Base-by-base conservation (phyloP, 306 rosid genomes). In the Ochetophila trinervis region DNA sequence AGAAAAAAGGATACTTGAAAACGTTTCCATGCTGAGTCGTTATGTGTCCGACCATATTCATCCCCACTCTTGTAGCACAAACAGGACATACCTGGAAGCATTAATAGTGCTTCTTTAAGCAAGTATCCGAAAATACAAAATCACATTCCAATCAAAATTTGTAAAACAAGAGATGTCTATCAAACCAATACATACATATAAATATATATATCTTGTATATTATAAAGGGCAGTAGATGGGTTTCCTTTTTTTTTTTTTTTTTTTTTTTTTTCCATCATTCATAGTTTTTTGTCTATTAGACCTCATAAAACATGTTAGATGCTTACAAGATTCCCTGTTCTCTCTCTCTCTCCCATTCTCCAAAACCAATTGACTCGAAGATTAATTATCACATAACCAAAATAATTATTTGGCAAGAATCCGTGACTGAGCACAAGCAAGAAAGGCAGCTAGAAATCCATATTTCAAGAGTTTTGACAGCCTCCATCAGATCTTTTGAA, bases 31-130 rank as follows among this genome's bases (percentile, higher is more conserved):
- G 96, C 48, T 82, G 92, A 54, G 73, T 74, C 32, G 87, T 69
- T 78, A 84, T 74, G 78, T 89, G 96, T 21, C 79, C 90, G 66
- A 80, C 83, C 75, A 89, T 77, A 69, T 84, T 68, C 67, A 65
- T 72, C 55, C 72, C 88, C 45, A 82, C 81, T 76, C 81, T 74
- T 42, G 75, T 24, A 21, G 77, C 68, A 51, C 93, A 89, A 60
- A 89, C 76, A 8, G 96, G 88, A 75, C 96, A 89, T 67, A 80
- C 67, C 96, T 89, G 88, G 79, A 84, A 53, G 59, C 5, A 71
- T 57, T 70, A 24, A 71, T 16, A 73, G 6, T 44, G 50, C 62
- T n/a, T 15, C 71, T 67, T 69, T 63, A 50, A 68, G 14, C 59
- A 57, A 74, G 76, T 55, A 60, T 60, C 20, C 19, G 55, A 45